Evolutionary conservation across 495 filamentous ascomycete genomes (phyloP).

Genomic region (Daldinia caldariorum): DNA sequence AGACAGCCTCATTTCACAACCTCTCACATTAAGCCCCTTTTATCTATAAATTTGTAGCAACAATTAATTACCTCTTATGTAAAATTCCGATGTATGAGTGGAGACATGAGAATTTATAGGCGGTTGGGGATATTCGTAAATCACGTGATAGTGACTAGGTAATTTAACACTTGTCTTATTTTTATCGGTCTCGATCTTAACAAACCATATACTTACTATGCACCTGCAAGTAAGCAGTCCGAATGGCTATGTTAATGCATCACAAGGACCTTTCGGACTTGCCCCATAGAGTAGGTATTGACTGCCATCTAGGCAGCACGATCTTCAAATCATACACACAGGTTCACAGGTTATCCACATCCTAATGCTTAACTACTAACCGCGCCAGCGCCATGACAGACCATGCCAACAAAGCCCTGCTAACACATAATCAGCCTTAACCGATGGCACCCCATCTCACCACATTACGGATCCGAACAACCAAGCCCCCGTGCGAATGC

Average conservation of each 20-base stretch:
- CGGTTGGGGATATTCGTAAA: too few relatives aligned
- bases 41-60: too few relatives aligned
- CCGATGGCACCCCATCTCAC: constrained; percentile 36
- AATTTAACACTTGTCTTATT: too few relatives aligned
- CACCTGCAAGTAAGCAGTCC: neutral
- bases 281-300: neutral
- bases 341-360: constrained; percentile 20
- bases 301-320: too few relatives aligned
- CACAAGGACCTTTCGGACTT: neutral
- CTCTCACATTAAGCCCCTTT: too few relatives aligned
- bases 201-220: too few relatives aligned
- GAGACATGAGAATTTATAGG: too few relatives aligned
- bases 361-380: neutral
- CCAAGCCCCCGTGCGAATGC: neutral
- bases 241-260: neutral
- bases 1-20: too few relatives aligned
- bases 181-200: too few relatives aligned
- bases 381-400: neutral
- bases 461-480: constrained; percentile 30
- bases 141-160: too few relatives aligned
- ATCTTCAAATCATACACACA: constrained; percentile 5
- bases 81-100: too few relatives aligned
- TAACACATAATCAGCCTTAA: constrained; percentile 27
- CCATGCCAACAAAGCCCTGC: constrained; percentile 5
- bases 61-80: too few relatives aligned